Evolutionary conservation across 176 grass and related monocot genomes (phyloP), one percentile per base, ranked within the genome.

Genomic region (Eremochloa ophiuroides): DNA sequence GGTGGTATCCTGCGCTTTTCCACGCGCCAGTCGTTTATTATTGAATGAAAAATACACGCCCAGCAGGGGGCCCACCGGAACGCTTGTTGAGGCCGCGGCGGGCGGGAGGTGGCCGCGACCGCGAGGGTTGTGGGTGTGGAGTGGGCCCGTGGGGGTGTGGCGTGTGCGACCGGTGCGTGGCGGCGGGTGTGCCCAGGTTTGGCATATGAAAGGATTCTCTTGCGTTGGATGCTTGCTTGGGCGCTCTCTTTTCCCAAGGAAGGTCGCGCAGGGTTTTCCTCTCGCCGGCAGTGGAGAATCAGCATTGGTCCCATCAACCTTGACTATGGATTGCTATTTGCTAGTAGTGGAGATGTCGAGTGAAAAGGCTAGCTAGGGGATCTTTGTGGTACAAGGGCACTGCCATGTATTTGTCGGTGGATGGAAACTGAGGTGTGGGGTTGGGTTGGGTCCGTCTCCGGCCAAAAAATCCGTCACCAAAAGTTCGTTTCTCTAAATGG

Each of bases 261-360:
- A 48, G 41, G 10, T 48, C 10, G 17, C 40, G 11, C 76, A 64
- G 75, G 40, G 39, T 59, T 66, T 25, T 40, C 76, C 26, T 4
- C n/a, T 12, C 51, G 10, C 23, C 5, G 3, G 59, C 25, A 62
- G 76, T 79, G 76, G 76, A 79, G 76, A 79, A 79, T 66, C 76
- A 16, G 5, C 76, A 17, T 33, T 23, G 62, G 22, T 50, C 12
- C 42, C 30, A 66, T 79, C 76, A 79, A 16, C 43, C 76, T 79
- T 79, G 61, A 50, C 76, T 79, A 66, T 2, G 18, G 62, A 66
- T 51, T 31, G 63, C 41, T n/a, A n/a, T n/a, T n/a, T n/a, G n/a
- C n/a, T n/a, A n/a, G n/a, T n/a, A 43, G 28, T 48, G 41, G 76
- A 73, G 16, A 29, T 28, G 27, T 29, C 8, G 25, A 78, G 60